Evolutionary conservation across 2,329 filamentous ascomycete species (phyloP), one percentile per base, ranked within the genome.

Genomic region (Botrytis galanthina): DNA sequence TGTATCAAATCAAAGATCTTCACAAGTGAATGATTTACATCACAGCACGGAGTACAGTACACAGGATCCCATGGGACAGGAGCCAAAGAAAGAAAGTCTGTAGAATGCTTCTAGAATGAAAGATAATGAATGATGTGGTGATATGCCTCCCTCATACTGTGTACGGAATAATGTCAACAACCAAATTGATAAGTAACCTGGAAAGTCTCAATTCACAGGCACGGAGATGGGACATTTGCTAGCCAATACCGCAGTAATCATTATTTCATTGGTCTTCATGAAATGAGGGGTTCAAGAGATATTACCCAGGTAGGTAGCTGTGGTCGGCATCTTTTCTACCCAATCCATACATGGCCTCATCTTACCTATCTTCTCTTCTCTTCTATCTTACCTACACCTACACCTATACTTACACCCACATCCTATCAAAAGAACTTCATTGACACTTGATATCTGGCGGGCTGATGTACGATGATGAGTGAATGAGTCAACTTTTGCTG

Each of bases 401-500:
- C 46, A 22, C 22, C 46, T 26, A 48, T 4, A 48, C 48, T 22
- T 26, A 16, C 48, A 51, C 22, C 48, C 14, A n/a, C 48, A 48
- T 66, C 63, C 63, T 66, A 66, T 66, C 63, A 66, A 46, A 46
- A 46, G 9, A 46, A 64, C n/a, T 46, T 14, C n/a, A 16, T 46
- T 1, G 37, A 63, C 29, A 66, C 44, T 48, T 35, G 63, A 26
- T n/a, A 37, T 62, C 35, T n/a, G 60, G 60, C 60, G n/a, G 60
- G 44, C 42, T n/a, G 63, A 48, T 35, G 18, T 32, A 64, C 35
- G 32, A 22, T 37, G n/a, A 37, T 39, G 48, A 18, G 42, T 51
- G 29, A n/a, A 37, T 66, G 64, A 68, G 35, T 54, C 64, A 68
- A 68, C 20, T 14, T 39, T 67, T n/a, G 63, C 39, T 67, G 32